These are phyloP conservation scores for Leccinum uliginosum DNA, from an alignment of 768 basidiomycete species.

Conservation along the genomic window DNA sequence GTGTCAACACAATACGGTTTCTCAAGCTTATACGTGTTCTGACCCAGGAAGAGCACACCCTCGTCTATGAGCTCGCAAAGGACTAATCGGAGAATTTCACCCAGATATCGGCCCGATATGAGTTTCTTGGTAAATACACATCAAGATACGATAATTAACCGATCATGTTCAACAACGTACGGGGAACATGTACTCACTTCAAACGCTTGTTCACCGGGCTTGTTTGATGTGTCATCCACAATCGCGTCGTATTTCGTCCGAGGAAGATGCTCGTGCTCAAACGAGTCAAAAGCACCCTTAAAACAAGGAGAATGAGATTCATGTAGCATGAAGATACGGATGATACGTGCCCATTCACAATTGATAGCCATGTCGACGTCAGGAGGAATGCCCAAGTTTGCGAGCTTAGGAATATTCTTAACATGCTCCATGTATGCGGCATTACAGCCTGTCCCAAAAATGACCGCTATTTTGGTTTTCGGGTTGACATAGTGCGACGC, in stretches of 20 bases:
- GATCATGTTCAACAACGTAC: neutral
- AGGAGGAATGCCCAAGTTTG: constrained; percentile 61
- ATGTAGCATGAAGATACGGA: neutral
- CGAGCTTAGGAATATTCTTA: constrained; percentile 80
- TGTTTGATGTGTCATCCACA: constrained; percentile 94
- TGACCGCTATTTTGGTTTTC: constrained; percentile 86
- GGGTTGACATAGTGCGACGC: constrained; percentile 96
- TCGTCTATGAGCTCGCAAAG: constrained; percentile 95
- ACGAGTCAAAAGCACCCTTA: constrained; percentile 96
- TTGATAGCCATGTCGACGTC: constrained; percentile 87
- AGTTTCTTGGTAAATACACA: constrained; percentile 58
- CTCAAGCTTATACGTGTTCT: constrained; percentile 98
- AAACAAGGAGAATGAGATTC: neutral
- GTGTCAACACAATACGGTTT: constrained; percentile 92
- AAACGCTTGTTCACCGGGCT: constrained; percentile 92
- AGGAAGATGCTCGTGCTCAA: constrained; percentile 90
- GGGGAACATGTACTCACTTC: constrained; percentile 48
- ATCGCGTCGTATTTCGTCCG: constrained; percentile 90
- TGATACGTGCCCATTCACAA: constrained; percentile 80
- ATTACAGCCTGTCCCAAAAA: constrained; percentile 98
- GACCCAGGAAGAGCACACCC: constrained; percentile 95
- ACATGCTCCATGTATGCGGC: constrained; percentile 97
- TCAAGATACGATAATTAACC: neutral
- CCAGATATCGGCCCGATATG: constrained; percentile 92
- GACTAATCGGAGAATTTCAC: constrained; percentile 93